A percentile compares a stretch with the other conserved stretches of the same genome.
phyloP scores from a whole-genome alignment of 257 asterid genomes.

The Primulina huaijiensis region DNA sequence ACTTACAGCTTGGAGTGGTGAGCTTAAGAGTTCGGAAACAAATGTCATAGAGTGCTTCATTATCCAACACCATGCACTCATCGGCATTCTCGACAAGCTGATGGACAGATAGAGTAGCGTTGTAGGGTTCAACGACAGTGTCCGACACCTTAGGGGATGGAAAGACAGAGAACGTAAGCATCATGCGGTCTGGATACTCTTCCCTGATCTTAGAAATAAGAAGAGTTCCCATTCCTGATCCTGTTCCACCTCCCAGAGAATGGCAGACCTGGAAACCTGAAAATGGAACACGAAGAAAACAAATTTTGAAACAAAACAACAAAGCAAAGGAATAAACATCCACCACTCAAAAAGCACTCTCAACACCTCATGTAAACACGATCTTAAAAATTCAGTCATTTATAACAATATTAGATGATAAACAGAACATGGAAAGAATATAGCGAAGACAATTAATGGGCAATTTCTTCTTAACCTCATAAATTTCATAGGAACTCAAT shows the following conservation, averaged over 20 bases:
- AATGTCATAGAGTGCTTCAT: constrained; percentile 53
- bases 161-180: constrained; percentile 83
- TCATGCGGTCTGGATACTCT: constrained; percentile 80
- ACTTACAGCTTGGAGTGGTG: constrained; percentile 56
- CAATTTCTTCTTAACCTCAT: not conserved
- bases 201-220: constrained; percentile 73
- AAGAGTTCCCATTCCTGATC: constrained; percentile 86
- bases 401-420: too few species aligned
- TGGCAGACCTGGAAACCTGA: constrained; percentile 80
- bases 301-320: not conserved
- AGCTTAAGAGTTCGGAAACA: constrained; percentile 54
- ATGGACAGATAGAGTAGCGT: constrained; percentile 76
- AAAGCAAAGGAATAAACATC: not conserved
- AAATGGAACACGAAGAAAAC: constrained; percentile 8
- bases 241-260: constrained; percentile 87
- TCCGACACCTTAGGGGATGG: constrained; percentile 83
- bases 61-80: constrained; percentile 78
- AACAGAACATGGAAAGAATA: too few species aligned
- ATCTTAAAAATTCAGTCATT: too few species aligned
- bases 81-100: constrained; percentile 84
- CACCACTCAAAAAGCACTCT: not conserved
- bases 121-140: constrained; percentile 78
- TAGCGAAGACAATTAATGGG: too few species aligned
- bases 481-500: not conserved
- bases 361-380: not conserved